Conservation (phyloP, 768 basidiomycete genomes). For the Amanita rimosa region DNA sequence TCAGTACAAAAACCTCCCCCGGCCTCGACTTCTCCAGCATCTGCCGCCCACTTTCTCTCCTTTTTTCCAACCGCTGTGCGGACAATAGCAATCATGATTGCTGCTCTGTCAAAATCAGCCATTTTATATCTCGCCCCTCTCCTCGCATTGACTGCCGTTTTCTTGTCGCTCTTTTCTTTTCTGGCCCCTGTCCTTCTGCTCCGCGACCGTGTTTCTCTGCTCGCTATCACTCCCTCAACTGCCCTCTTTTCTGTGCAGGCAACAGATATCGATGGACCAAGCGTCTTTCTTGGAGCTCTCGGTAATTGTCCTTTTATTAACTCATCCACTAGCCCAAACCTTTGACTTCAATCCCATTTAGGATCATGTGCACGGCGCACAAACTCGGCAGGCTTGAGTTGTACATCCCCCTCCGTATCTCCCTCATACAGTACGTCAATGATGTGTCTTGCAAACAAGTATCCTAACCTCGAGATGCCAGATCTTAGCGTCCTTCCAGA, state of each 20-base stretch:
- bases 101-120: slow-evolving; percentile 55
- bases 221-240: slow-evolving; percentile 51
- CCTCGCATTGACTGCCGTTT: slow-evolving; percentile 50
- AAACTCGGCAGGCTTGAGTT: slow-evolving; percentile 39
- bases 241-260: slow-evolving; percentile 18
- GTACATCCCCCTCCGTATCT: slow-evolving; percentile 41
- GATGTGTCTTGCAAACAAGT: neutral
- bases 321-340: too few relatives aligned
- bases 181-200: slow-evolving; percentile 56
- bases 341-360: slow-evolving; percentile 16
- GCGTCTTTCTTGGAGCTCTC: slow-evolving; percentile 51
- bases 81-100: slow-evolving; percentile 62
- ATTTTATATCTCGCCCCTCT: slow-evolving; percentile 60
- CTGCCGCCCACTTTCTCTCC: slow-evolving; percentile 4
- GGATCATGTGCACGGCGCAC: slow-evolving; percentile 56
- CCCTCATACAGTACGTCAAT: slow-evolving; percentile 50
- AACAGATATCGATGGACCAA: slow-evolving; percentile 50
- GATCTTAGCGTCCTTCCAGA: slow-evolving; percentile 55
- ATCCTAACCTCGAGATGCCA: slow-evolving; percentile 16
- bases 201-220: slow-evolving; percentile 49
- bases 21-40: neutral
- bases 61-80: slow-evolving; percentile 6
- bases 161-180: slow-evolving; percentile 57
- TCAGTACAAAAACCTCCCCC: neutral
- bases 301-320: slow-evolving; percentile 33